A percentile compares a stretch with the other conserved stretches of the same genome.
Evolutionary conservation across 2,329 filamentous ascomycete genomes (phyloP).

Genomic region (Fusarium sp.): DNA sequence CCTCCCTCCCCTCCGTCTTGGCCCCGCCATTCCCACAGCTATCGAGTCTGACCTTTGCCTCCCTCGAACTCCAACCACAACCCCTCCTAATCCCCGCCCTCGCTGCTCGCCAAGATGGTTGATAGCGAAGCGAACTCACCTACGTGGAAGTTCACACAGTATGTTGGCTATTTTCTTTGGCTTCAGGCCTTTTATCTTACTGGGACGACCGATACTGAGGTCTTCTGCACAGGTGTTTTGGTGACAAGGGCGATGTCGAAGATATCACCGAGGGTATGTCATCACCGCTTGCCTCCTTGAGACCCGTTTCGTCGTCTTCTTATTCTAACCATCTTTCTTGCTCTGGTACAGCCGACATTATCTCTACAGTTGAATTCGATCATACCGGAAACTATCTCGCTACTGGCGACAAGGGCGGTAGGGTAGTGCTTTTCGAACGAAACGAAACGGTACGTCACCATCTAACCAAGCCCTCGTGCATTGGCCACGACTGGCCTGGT

Average conservation of each 20-base stretch:
- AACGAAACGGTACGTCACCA: constrained; percentile 85
- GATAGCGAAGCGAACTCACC: constrained; percentile 93
- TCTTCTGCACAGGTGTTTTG: constrained; percentile 81
- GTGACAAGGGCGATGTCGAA: constrained; percentile 99
- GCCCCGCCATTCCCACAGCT: constrained; percentile 38
- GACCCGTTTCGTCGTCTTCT: constrained; percentile 24
- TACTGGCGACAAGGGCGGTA: constrained; percentile 89
- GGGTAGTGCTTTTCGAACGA: constrained; percentile 87
- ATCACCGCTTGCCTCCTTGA: constrained; percentile 29
- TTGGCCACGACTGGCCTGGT: background rate
- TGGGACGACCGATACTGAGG: constrained; percentile 32
- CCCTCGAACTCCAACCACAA: constrained; percentile 41
- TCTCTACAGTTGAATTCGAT: constrained; percentile 91
- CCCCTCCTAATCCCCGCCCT: constrained; percentile 46
- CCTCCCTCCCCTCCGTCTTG: constrained; percentile 37
- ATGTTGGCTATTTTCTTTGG: constrained; percentile 58
- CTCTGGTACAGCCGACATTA: constrained; percentile 78
- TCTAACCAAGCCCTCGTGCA: constrained; percentile 2
- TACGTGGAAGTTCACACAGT: constrained; percentile 99
- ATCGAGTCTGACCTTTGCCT: constrained; percentile 37
- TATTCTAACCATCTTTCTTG: constrained; percentile 39
- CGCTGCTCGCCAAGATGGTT: constrained; percentile 79
- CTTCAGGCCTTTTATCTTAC: constrained; percentile 8
- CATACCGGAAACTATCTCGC: constrained; percentile 91
- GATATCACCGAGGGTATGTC: constrained; percentile 93